These are phyloP conservation scores for Trichopus zeylanicus DNA, from an alignment of 116 monocot genomes.

Conservation along the genomic window DNA sequence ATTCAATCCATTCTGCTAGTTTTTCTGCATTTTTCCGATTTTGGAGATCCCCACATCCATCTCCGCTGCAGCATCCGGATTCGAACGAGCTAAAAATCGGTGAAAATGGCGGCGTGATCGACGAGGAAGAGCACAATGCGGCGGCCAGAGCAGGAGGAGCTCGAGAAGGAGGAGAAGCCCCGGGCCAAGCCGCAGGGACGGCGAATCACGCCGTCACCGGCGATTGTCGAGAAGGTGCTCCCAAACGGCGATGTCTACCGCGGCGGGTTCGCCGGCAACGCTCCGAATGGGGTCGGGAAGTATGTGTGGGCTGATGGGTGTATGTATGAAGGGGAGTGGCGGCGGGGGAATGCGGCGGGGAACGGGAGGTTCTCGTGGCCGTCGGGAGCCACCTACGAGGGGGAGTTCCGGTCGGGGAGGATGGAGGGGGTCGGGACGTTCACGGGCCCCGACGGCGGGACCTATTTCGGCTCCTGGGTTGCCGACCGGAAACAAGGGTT, in stretches of 20 bases:
- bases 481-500: constrained; percentile 66
- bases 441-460: constrained; percentile 52
- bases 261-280: constrained; percentile 9
- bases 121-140: too few species aligned
- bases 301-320: constrained; percentile 35
- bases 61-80: too few species aligned
- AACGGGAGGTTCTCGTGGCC: constrained; percentile 40
- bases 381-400: constrained; percentile 31
- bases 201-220: constrained; percentile 9
- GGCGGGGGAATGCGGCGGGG: constrained; percentile 23
- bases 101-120: too few species aligned
- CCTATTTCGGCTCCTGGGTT: constrained; percentile 54
- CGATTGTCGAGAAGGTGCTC: constrained; percentile 18
- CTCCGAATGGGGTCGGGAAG: constrained; percentile 27
- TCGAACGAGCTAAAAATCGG: too few species aligned
- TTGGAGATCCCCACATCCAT: too few species aligned
- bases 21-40: too few species aligned
- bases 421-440: constrained; percentile 58
- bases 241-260: constrained; percentile 25
- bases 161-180: neutral
- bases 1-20: too few species aligned
- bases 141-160: neutral
- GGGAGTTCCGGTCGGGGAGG: constrained; percentile 25
- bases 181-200: constrained; percentile 5
- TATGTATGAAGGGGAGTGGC: constrained; percentile 41